Evolutionary conservation across 257 asterid species (phyloP).

Genomic region (Handroanthus guayacan): DNA sequence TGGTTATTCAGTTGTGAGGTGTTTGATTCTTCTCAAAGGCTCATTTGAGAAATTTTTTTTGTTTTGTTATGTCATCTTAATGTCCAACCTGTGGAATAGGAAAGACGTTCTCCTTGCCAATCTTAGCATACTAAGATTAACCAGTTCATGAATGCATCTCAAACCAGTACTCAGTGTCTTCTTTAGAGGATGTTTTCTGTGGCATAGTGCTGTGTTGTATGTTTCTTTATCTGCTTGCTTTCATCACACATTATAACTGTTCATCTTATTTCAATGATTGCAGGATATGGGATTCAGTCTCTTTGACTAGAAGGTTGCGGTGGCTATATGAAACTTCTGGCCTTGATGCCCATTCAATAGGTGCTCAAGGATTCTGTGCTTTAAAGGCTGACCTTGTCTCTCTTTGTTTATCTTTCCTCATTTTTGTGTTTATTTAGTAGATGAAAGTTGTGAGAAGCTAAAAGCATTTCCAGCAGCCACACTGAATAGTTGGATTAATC

Average conservation of each 20-base stretch:
- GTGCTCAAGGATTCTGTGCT: background rate
- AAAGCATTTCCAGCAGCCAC: conserved; percentile 13
- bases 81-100: background rate
- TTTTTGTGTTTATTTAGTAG: background rate
- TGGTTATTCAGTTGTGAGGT: background rate
- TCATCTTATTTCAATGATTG: conserved; percentile 1
- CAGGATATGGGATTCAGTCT: conserved; percentile 39
- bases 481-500: background rate
- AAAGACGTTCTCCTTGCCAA: no score
- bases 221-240: background rate
- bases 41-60: background rate
- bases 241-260: background rate
- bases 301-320: conserved; percentile 30
- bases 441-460: conserved; percentile 5
- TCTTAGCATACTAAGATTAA: background rate
- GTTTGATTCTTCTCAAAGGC: background rate
- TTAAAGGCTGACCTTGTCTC: background rate
- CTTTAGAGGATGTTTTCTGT: background rate
- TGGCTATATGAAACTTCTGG: background rate
- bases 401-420: background rate
- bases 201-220: background rate
- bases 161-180: background rate
- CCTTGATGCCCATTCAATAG: background rate
- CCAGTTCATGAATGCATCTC: background rate
- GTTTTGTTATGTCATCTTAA: background rate